phyloP scores from a whole-genome alignment of 2,329 filamentous ascomycete species.

The Penicillium griseofulvum region DNA sequence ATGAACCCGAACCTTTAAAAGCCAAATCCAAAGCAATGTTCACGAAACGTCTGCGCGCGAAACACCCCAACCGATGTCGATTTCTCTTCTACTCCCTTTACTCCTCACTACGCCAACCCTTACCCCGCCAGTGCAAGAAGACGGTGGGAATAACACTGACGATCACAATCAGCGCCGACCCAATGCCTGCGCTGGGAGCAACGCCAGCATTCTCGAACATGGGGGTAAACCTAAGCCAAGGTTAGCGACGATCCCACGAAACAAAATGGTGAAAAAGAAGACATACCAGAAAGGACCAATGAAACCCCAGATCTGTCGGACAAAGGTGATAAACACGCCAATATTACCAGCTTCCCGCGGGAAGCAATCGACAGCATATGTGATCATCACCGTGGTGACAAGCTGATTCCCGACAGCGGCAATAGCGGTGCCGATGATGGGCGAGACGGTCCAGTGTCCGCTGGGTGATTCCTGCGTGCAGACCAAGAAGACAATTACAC shows the following conservation, averaged over 20 bases:
- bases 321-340: slow-evolving; percentile 61
- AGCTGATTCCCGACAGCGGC: slow-evolving; percentile 60
- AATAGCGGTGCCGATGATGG: slow-evolving; percentile 56
- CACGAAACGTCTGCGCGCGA: background rate
- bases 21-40: background rate
- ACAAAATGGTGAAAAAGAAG: background rate
- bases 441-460: slow-evolving; percentile 55
- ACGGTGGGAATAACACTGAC: slow-evolving; percentile 35
- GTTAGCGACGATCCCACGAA: slow-evolving; percentile 14
- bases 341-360: slow-evolving; percentile 55
- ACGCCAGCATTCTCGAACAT: slow-evolving; percentile 38
- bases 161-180: slow-evolving; percentile 29
- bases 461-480: slow-evolving; percentile 49
- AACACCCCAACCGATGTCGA: background rate
- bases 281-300: slow-evolving; percentile 41
- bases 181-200: slow-evolving; percentile 33
- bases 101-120: slow-evolving; percentile 20
- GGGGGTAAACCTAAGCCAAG: slow-evolving; percentile 28
- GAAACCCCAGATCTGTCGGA: slow-evolving; percentile 46
- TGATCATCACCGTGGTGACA: slow-evolving; percentile 61
- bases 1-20: slow-evolving; percentile 7
- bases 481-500: slow-evolving; percentile 58
- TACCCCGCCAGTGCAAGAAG: slow-evolving; percentile 30
- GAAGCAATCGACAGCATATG: slow-evolving; percentile 60
- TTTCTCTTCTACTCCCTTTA: background rate